phyloP scores from a whole-genome alignment of 148 eudicot species.

The Talinum fruticosum region DNA sequence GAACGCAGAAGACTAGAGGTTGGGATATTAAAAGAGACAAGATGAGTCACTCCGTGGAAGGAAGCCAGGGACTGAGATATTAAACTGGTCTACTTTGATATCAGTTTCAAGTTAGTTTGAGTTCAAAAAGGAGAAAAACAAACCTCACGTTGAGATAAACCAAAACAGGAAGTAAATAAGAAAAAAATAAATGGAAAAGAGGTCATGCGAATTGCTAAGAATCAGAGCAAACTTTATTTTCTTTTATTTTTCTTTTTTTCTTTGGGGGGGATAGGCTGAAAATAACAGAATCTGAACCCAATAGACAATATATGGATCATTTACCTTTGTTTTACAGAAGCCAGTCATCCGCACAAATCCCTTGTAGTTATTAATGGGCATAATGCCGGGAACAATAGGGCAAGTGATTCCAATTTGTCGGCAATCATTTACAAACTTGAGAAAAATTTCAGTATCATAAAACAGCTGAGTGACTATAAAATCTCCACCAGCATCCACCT shows the following conservation, averaged over 20 bases:
- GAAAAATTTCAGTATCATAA: conserved; percentile 83
- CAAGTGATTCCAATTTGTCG: conserved; percentile 90
- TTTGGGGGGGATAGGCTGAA: too few species aligned
- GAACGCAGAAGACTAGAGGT: background rate
- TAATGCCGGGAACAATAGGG: conserved; percentile 97
- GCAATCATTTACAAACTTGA: conserved; percentile 87
- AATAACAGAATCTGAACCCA: background rate
- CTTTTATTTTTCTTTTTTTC: too few species aligned
- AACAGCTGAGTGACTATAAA: conserved; percentile 92
- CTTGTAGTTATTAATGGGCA: conserved; percentile 96
- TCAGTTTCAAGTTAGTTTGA: background rate
- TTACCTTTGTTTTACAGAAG: conserved; percentile 95
- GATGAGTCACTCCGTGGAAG: background rate
- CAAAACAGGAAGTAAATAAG: background rate
- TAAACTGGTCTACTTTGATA: background rate
- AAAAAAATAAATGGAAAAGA: background rate
- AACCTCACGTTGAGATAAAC: background rate
- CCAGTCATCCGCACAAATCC: conserved; percentile 96
- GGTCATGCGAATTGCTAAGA: too few species aligned
- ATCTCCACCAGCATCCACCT: conserved; percentile 99
- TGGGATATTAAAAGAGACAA: background rate
- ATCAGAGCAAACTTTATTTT: too few species aligned
- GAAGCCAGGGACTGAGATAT: background rate
- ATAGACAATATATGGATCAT: background rate
- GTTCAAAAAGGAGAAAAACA: background rate